phyloP scores from a whole-genome alignment of 163 green algal genomes.

The Chloroidium sp. region DNA sequence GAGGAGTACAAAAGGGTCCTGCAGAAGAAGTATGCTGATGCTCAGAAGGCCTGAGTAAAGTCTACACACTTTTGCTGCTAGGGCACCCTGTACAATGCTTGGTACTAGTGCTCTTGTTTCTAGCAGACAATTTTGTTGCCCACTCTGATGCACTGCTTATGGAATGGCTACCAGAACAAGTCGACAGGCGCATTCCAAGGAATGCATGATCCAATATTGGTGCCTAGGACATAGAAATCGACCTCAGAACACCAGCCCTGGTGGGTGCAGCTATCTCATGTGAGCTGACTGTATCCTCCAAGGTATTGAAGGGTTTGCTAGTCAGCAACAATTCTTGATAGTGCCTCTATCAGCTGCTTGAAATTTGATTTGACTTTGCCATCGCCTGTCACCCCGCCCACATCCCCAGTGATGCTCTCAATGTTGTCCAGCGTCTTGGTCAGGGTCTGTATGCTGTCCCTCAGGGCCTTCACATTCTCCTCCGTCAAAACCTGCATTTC shows the following conservation, averaged over 20 bases:
- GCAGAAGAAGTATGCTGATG: conserved; percentile 22
- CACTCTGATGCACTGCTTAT: too few relatives aligned
- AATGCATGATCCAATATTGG: too few relatives aligned
- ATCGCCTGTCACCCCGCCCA: conserved; percentile 76
- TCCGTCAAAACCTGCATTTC: conserved; percentile 63
- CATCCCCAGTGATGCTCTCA: conserved; percentile 73
- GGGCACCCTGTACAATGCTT: too few relatives aligned
- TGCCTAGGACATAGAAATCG: too few relatives aligned
- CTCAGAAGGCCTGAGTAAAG: conserved; percentile 6
- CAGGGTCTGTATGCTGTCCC: conserved; percentile 74
- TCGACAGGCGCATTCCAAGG: too few relatives aligned
- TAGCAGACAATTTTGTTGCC: too few relatives aligned
- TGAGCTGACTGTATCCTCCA: too few relatives aligned
- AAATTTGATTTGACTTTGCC: conserved; percentile 75
- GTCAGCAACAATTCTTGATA: conserved; percentile 75
- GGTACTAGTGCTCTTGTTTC: too few relatives aligned
- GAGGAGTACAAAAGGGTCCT: conserved; percentile 36
- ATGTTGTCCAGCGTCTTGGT: conserved; percentile 87
- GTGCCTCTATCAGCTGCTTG: conserved; percentile 83
- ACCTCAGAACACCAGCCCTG: too few relatives aligned
- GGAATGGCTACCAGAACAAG: too few relatives aligned
- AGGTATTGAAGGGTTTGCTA: conserved; percentile 14
- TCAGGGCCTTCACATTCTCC: conserved; percentile 77
- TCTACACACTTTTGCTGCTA: too few relatives aligned
- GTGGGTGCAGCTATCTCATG: too few relatives aligned